Base-by-base conservation (phyloP, 2,329 filamentous ascomycete genomes). In the Aspergillus caelatus region DNA sequence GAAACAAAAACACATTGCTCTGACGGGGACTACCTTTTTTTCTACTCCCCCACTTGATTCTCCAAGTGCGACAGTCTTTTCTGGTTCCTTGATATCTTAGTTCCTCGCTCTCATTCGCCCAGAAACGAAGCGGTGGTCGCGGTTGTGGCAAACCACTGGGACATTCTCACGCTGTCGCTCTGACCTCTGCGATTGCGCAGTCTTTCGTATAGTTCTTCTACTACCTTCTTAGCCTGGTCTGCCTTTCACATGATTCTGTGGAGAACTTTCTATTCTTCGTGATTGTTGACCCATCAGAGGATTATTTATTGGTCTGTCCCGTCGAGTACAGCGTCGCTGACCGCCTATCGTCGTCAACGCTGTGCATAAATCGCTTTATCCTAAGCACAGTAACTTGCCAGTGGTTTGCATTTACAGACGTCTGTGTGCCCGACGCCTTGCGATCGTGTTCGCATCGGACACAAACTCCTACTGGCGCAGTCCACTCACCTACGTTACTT, bases 391-490 rank as follows among this genome's bases (percentile, higher is more conserved):
- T 12, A 36, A 28, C 52, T 55, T 34, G 28, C 54, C 55, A 55
- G 54, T 48, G 57, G 58, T 62, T 55, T 54, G 56, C 30, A 56
- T 60, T 54, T 23, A 55, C 57, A 45, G 30, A 60, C 60, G 63
- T 64, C 62, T 70, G 67, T 62, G 68, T 70, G 68, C 70, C 67
- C 70, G 64, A 71, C 68, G 67, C 65, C 63, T 60, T 66, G 58
- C 57, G 61, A 67, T 68, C 62, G 62, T 61, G 50, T 59, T 36
- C 57, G 32, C 39, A 23, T 54, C 53, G 41, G 41, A 32, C 41
- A 11, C n/a, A 48, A 48, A 54, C 53, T 57, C 39, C 32, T 36
- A 62, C 39, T 61, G 55, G 52, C 9, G 46, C 41, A 32, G 9
- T 50, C 28, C 14, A 21, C 52, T 52, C 57, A 43, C 34, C 39